Conservation (phyloP, 163 green algal species). For the Scenedesmus sp. region DNA sequence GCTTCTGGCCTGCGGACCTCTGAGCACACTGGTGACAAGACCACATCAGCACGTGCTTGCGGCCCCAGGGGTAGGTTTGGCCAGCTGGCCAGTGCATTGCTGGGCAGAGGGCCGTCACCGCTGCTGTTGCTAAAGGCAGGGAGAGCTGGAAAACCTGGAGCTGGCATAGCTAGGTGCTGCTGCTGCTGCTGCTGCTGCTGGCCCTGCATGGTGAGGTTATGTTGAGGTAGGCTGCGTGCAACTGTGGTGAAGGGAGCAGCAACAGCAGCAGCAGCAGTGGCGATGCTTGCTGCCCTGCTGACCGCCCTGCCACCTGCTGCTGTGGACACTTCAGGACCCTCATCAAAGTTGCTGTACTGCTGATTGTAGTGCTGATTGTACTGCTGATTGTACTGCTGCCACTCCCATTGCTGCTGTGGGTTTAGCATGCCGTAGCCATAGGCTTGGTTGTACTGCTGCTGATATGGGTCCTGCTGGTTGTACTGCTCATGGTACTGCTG, state of each 20-base stretch:
- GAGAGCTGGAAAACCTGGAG: neutral
- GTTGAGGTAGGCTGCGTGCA: neutral
- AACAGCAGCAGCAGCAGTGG: neutral
- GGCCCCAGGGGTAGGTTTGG: conserved; percentile 2
- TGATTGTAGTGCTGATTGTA: conserved; percentile 2
- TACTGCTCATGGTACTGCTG: neutral
- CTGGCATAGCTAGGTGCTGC: neutral
- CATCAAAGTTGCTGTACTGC: neutral
- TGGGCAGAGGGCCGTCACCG: neutral
- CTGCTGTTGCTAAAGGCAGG: neutral
- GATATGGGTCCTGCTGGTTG: conserved; percentile 6
- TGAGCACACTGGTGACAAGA: conserved; percentile 24
- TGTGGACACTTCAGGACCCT: conserved; percentile 23
- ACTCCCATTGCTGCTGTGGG: neutral
- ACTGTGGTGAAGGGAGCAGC: neutral
- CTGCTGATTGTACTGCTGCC: neutral
- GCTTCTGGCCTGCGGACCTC: neutral
- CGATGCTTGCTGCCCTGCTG: neutral
- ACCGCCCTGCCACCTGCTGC: conserved; percentile 13
- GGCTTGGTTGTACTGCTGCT: neutral
- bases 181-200: neutral
- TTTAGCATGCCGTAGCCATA: neutral
- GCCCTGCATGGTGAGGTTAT: neutral
- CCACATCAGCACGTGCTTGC: neutral
- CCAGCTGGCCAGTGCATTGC: conserved; percentile 25